These are phyloP conservation scores for Hanseniaspora thailandica DNA, from an alignment of 805 yeast genomes.

Conservation along the genomic window DNA sequence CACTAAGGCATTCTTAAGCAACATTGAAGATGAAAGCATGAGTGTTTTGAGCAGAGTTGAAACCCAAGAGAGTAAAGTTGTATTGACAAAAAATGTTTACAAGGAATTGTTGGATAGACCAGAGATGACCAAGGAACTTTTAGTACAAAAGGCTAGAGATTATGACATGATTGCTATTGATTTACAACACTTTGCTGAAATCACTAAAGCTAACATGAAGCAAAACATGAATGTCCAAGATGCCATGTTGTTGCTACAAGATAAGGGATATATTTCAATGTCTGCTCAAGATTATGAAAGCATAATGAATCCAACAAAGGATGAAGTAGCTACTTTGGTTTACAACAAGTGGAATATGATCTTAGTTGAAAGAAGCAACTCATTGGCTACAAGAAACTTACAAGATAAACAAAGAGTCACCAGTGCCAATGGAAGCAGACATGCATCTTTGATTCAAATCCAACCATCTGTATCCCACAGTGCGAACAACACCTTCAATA, in stretches of 20 bases:
- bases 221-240: conserved; percentile 16
- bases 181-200: conserved; percentile 15
- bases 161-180: conserved; percentile 19
- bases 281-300: conserved; percentile 26
- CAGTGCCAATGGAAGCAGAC: conserved; percentile 4
- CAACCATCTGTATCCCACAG: conserved; percentile 3
- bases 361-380: conserved; percentile 11
- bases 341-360: conserved; percentile 16
- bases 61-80: neutral
- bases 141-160: conserved; percentile 18
- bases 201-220: conserved; percentile 15
- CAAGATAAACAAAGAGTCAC: neutral
- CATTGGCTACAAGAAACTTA: neutral
- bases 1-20: neutral
- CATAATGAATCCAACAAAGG: neutral
- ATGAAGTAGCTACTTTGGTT: conserved; percentile 11
- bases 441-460: conserved; percentile 9
- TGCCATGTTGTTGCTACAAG: conserved; percentile 24
- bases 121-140: conserved; percentile 17
- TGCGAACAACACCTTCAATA: conserved; percentile 15
- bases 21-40: neutral
- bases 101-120: conserved; percentile 3
- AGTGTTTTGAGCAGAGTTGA: neutral
- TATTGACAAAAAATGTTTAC: neutral
- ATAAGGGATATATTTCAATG: conserved; percentile 30